These are phyloP conservation scores for Solanum raphanifolium DNA, from an alignment of 257 asterid genomes.

Conservation along the genomic window DNA sequence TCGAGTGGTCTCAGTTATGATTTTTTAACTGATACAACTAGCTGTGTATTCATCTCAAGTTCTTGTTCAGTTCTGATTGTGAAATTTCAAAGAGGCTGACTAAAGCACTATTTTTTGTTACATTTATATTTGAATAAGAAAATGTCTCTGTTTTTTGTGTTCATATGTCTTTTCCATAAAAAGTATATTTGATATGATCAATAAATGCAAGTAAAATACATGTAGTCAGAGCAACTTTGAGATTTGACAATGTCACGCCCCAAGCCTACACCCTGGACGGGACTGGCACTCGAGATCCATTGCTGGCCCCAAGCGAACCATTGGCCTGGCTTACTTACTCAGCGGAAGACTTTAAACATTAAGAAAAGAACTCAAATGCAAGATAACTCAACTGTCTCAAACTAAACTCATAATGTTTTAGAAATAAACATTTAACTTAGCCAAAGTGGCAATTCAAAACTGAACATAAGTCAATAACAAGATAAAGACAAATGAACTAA, in stretches of 20 bases:
- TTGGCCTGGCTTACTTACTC: too few relatives aligned
- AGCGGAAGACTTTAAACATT: too few relatives aligned
- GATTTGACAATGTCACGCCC: not conserved
- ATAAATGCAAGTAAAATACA: not conserved
- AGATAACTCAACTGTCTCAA: too few relatives aligned
- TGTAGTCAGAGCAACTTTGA: not conserved
- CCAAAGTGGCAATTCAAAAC: too few relatives aligned
- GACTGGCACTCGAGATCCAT: too few relatives aligned
- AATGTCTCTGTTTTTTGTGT: not conserved
- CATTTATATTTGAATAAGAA: not conserved
- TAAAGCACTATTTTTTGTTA: not conserved
- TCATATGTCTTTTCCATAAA: not conserved
- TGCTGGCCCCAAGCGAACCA: too few relatives aligned
- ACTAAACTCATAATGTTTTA: too few relatives aligned
- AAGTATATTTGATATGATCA: not conserved
- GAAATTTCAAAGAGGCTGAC: not conserved
- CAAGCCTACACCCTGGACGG: too few relatives aligned
- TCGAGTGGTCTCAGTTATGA: not conserved
- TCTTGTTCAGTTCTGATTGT: not conserved
- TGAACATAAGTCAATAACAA: too few relatives aligned
- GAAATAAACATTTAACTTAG: too few relatives aligned
- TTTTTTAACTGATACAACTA: not conserved
- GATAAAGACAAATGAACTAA: too few relatives aligned
- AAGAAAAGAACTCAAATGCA: too few relatives aligned
- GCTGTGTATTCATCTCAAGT: not conserved